Base-by-base conservation (phyloP, 1,139 yeast species). In the Hyphopichia buzzinii region DNA sequence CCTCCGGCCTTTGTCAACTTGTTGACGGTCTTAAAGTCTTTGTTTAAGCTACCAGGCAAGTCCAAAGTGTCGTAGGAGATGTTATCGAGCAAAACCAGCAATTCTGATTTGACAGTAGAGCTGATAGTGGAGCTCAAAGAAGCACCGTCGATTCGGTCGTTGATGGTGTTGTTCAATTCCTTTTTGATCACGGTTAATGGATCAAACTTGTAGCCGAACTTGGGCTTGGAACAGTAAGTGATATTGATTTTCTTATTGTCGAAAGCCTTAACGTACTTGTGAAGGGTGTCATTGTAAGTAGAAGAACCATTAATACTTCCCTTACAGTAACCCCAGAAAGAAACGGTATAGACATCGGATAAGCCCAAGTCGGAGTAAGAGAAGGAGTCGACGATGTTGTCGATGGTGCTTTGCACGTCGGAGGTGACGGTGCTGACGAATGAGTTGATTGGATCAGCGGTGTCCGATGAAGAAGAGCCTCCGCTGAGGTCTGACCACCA, bases 261-360 rank as follows among this genome's bases (percentile, higher is more conserved):
- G 39, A 58, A 55, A 10, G 56, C 54, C 30, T 55, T 42, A 34
- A 50, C 39, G 17, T 42, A 38, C 17, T 39, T 35, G n/a, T 44
- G 48, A 17, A 47, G 33, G 13, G 42, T 40, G 5, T 30, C 25
- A 24, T 44, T 40, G 26, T 39, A 38, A 13, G 47, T 41, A n/a
- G 40, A 35, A 12, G 34, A 30, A n/a, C 46, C 45, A 15, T 49
- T 43, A 21, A 50, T 47, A 3, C 43, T 39, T 17, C 90, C 92
- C 47, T 72, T 65, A 58, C 95, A 85, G 61, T 82, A 84, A 23
- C 89, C 90, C 79, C 89, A 84, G 54, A 74, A 69, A 32, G 88
- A 79, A 29, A 83, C 63, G 12, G 81, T 70, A 54, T 83, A 84
- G 19, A 79, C 76, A 34, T 78, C 79, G 5, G 84, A 64, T 23